Evolutionary conservation across 345 rosid species (phyloP).

Genomic region (Clarkia xantiana): DNA sequence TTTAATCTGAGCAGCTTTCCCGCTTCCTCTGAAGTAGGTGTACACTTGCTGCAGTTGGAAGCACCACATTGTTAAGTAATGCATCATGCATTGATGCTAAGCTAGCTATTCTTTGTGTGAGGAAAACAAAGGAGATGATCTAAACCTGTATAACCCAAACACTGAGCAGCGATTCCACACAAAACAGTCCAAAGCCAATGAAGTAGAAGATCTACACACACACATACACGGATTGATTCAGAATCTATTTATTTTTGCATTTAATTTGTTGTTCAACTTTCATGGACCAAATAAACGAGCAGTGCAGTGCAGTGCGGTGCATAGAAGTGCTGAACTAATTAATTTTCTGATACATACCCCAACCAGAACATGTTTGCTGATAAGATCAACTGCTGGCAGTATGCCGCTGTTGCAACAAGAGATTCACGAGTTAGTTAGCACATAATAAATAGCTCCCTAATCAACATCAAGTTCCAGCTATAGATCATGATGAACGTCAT

Average conservation of each 20-base stretch:
- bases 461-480: not conserved
- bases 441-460: conserved; percentile 5
- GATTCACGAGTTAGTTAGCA: not conserved
- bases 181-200: conserved; percentile 66
- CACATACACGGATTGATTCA: not conserved
- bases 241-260: not conserved
- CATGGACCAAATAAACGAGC: not conserved
- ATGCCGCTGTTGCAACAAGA: conserved; percentile 50
- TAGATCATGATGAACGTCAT: not conserved
- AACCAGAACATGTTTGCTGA: conserved; percentile 26
- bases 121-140: not conserved
- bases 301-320: no score
- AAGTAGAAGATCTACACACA: conserved; percentile 63
- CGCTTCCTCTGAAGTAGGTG: no score
- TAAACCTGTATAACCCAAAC: conserved; percentile 86
- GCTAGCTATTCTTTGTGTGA: no score
- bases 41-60: no score
- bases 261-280: not conserved
- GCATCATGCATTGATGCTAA: no score
- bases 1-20: no score
- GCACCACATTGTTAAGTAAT: no score
- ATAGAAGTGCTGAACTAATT: no score
- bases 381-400: conserved; percentile 65
- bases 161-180: conserved; percentile 60
- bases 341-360: conserved; percentile 59